Percentiles rank a stretch among this genome's conserved stretches.
Evolutionary conservation across 768 basidiomycete genomes (phyloP).

Genomic region (Amanita fuliginea): DNA sequence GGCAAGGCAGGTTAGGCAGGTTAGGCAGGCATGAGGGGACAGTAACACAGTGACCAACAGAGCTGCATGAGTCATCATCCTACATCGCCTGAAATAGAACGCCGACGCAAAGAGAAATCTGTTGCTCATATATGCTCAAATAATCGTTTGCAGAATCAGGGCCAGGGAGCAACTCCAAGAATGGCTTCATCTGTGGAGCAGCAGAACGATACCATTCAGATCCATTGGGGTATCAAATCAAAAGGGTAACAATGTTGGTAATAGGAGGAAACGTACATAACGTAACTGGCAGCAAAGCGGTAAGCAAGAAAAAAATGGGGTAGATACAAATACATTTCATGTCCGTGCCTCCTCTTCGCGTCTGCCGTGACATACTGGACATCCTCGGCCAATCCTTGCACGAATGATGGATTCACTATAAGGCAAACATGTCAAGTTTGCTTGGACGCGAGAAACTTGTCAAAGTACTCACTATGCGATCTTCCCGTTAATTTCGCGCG

Average conservation of each 20-base stretch:
- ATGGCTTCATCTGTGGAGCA: neutral
- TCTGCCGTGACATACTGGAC: conserved; percentile 65
- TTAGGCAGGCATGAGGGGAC: too few relatives aligned
- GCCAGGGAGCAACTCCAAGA: too few relatives aligned
- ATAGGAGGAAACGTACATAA: neutral
- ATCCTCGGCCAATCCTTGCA: conserved; percentile 52
- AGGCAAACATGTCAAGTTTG: conserved; percentile 1
- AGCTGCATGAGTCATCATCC: too few relatives aligned
- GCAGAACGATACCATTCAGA: neutral
- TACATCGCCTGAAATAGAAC: too few relatives aligned
- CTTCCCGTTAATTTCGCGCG: conserved; percentile 45
- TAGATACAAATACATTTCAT: conserved; percentile 9
- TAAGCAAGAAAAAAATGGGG: conserved; percentile 4
- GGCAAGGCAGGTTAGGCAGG: too few relatives aligned
- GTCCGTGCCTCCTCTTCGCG: conserved; percentile 41
- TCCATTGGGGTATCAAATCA: conserved; percentile 2
- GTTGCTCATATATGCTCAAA: too few relatives aligned
- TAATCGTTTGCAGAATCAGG: too few relatives aligned
- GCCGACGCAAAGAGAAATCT: too few relatives aligned
- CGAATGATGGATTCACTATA: conserved; percentile 61
- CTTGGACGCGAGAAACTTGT: neutral
- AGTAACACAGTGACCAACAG: too few relatives aligned
- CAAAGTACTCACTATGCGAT: conserved; percentile 62
- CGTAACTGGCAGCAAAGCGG: neutral
- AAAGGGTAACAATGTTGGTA: neutral